Evolutionary conservation across 345 rosid genomes (phyloP).

Genomic region (Cardamine chenopodiifolia): DNA sequence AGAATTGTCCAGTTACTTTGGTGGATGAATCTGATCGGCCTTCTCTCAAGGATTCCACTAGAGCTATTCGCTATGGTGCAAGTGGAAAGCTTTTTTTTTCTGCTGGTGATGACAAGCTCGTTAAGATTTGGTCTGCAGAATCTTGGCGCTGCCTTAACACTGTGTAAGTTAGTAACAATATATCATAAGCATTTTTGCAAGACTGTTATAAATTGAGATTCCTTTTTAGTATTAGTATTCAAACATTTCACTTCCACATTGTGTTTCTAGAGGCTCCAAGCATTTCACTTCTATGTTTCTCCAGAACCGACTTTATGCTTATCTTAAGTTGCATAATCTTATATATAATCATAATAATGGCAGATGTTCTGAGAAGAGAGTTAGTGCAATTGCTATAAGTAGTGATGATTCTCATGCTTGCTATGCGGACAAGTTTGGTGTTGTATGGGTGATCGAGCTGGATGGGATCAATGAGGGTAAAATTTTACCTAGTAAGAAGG

Average conservation of each 20-base stretch:
- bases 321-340: not conserved
- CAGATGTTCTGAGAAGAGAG: slow-evolving; percentile 93
- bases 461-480: slow-evolving; percentile 49
- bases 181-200: not conserved
- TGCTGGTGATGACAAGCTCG: slow-evolving; percentile 89
- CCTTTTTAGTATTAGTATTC: not conserved
- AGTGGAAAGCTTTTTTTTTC: slow-evolving; percentile 79
- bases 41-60: slow-evolving; percentile 69
- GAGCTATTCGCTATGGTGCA: slow-evolving; percentile 73
- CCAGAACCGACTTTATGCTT: not conserved
- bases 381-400: slow-evolving; percentile 76
- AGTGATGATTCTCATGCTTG: slow-evolving; percentile 66
- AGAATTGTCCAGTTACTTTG: slow-evolving; percentile 52
- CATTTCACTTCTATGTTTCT: not conserved
- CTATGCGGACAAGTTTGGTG: slow-evolving; percentile 96
- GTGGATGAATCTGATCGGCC: slow-evolving; percentile 63
- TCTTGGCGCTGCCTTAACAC: slow-evolving; percentile 76
- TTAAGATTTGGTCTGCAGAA: slow-evolving; percentile 82
- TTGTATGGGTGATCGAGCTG: slow-evolving; percentile 79
- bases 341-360: not conserved
- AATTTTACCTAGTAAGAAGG: slow-evolving; percentile 53
- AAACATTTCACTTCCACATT: not conserved
- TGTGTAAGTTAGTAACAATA: slow-evolving; percentile 53
- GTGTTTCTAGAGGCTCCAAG: not conserved
- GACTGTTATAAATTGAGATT: not conserved